Base-by-base conservation (phyloP, 768 basidiomycete genomes). In the Serendipita sp. region DNA sequence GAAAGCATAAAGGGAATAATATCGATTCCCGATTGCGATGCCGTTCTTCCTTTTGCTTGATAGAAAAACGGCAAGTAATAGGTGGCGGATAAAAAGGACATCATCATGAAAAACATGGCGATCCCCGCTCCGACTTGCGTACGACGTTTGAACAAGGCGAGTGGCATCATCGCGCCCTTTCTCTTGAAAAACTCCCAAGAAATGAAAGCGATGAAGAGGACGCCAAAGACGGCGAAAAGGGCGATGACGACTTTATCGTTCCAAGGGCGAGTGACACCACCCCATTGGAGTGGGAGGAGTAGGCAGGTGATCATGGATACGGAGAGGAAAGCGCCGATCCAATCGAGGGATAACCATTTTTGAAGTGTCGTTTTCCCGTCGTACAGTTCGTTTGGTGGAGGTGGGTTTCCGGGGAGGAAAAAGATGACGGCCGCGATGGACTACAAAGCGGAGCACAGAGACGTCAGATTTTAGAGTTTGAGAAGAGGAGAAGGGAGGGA, bases 241-340 rank as follows among this genome's bases (percentile, higher is more conserved):
- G 68, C 66, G 15, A 74, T 71, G 65, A 78, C 77, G 5, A 71
- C 70, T 3, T 71, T 71, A 66, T 76, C 73, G 52, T 68, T 70
- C 81, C 81, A 82, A 0, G 77, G 71, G 65, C 77, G 76, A 3
- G 70, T 70, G 66, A 76, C 75, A 1, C 80, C 79, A 16, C 79
- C 80, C 77, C 77, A 79, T 66, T 79, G 76, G 4, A 81, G 69
- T 1, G 79, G 75, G 2, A 81, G 72, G 38, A 79, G 71, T 13
- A 80, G 70, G 64, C 72, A 74, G 3, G 76, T 75, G 62, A 78
- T 69, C 30, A 73, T 23, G 30, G 65, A 71, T 56, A 79, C 69
- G 63, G 76, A 72, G 28, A 80, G 70, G 16, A 70, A 68, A 0
- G 75, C 72, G 13, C 79, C 78, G 62, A 78, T 32, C 70, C 73